Base-by-base conservation (phyloP, 2,329 filamentous ascomycete genomes). In the Fusarium albidum region DNA sequence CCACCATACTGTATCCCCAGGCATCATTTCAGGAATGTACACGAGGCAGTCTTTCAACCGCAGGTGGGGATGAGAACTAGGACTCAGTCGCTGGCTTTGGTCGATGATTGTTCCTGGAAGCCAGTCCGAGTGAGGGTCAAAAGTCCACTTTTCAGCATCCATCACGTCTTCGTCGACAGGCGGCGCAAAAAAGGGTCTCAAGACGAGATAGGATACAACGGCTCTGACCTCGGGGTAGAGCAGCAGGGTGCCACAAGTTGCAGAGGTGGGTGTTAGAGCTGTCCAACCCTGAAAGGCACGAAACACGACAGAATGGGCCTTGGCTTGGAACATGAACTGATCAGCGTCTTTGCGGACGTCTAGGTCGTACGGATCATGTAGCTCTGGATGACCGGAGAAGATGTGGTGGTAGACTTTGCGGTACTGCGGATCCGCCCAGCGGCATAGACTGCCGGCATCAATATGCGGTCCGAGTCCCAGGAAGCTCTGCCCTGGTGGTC, bases 391-490 rank as follows among this genome's bases (percentile, higher is more conserved):
- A 1, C 76, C 75, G 1, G 68, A 67, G 51, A 75, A 74, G 41
- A 79, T 71, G 9, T 62, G 38, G 9, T 59, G 50, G 54, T 77
- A 79, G 4, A 69, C 69, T 15, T 67, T 61, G 34, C 71, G 69
- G 49, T 78, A 78, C 4, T 61, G 56, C 4, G 69, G 57, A 34
- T 77, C 73, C 7, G 72, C 74, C 76, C 76, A 78, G 5, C 76
- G 73, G 40, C 67, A 72, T 15, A 78, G 64, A 49, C 72, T 75
- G 14, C 76, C 75, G 3, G 74, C 76, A 53, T 78, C 75, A 32
- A 78, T 76, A 51, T 79, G 76, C 7, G 75, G 75, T 5, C 76
- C 75, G 1, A 78, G 67, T 10, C 75, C 74, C 5, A 70, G 65
- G 55, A 77, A 78, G 3, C 63, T 55, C 26, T 73, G 68, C 10